Conservation (phyloP, 2,329 filamentous ascomycete genomes). For the Didymella lethalis region DNA sequence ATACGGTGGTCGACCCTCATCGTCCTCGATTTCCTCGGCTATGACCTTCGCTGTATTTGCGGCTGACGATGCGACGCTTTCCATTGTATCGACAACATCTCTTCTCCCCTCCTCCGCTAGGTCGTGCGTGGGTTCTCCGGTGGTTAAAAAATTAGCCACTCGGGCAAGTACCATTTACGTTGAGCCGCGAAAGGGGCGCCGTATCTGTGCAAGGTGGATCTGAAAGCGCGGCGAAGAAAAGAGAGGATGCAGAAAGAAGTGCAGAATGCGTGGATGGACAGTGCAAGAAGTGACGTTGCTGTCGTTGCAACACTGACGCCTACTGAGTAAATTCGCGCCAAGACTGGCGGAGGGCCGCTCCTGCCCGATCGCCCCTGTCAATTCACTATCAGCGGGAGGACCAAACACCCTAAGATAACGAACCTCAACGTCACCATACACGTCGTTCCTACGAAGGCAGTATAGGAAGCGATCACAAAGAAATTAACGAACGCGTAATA, state of each 20-base stretch:
- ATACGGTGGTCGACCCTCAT: conserved; percentile 58
- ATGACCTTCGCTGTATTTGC: conserved; percentile 29
- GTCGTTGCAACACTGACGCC: conserved; percentile 27
- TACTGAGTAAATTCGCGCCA: conserved; percentile 42
- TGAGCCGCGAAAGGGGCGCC: conserved; percentile 31
- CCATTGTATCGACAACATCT: conserved; percentile 33
- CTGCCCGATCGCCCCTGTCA: conserved; percentile 19
- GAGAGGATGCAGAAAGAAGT: conserved; percentile 12
- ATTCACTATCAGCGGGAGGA: conserved; percentile 28
- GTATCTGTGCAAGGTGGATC: conserved; percentile 5
- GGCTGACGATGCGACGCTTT: conserved; percentile 32
- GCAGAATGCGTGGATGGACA: conserved; percentile 13
- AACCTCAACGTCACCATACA: background rate
- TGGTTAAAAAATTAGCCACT: conserved; percentile 57
- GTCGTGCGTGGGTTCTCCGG: conserved; percentile 42
- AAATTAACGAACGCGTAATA: no score
- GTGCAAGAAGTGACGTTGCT: conserved; percentile 36
- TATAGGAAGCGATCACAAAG: no score
- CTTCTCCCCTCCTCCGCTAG: conserved; percentile 51
- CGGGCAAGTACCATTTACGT: conserved; percentile 60
- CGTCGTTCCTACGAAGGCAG: background rate
- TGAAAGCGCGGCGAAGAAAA: background rate
- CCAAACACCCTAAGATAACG: conserved; percentile 21
- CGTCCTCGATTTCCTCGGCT: conserved; percentile 48
- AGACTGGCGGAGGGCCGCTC: conserved; percentile 27